Percentiles rank a stretch among this genome's conserved stretches.
Evolutionary conservation across 2,329 filamentous ascomycete genomes (phyloP).

Genomic region (Pestalotiopsis sp.): DNA sequence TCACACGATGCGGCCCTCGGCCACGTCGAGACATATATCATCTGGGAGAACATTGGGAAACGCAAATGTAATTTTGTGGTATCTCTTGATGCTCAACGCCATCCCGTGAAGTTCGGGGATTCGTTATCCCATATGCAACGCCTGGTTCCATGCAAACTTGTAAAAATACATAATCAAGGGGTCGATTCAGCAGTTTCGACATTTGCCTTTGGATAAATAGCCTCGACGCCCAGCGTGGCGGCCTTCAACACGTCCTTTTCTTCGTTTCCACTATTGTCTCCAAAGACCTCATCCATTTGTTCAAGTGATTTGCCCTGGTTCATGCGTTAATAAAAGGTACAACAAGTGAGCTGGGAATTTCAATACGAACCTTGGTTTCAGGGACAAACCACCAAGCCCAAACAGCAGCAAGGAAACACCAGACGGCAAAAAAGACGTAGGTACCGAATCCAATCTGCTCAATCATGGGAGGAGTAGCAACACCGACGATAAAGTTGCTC

Average conservation of each 20-base stretch:
- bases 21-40: too few species aligned
- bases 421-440: slow-evolving; percentile 58
- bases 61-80: too few species aligned
- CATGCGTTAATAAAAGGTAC: slow-evolving; percentile 32
- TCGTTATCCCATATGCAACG: background rate
- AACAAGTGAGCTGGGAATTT: background rate
- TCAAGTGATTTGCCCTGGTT: slow-evolving; percentile 42
- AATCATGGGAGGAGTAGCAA: slow-evolving; percentile 58
- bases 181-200: background rate
- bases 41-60: too few species aligned
- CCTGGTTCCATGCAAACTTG: background rate
- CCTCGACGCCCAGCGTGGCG: background rate
- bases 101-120: background rate
- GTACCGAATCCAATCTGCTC: slow-evolving; percentile 49
- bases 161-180: background rate
- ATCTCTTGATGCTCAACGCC: background rate
- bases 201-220: background rate
- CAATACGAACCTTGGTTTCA: slow-evolving; percentile 29
- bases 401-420: slow-evolving; percentile 49
- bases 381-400: slow-evolving; percentile 53
- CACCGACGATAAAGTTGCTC: slow-evolving; percentile 40
- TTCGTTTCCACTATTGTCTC: slow-evolving; percentile 18
- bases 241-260: slow-evolving; percentile 6
- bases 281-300: slow-evolving; percentile 43
- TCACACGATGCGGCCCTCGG: too few species aligned